phyloP scores from a whole-genome alignment of 106 monocot genomes.

The Dendrobium huoshanense region DNA sequence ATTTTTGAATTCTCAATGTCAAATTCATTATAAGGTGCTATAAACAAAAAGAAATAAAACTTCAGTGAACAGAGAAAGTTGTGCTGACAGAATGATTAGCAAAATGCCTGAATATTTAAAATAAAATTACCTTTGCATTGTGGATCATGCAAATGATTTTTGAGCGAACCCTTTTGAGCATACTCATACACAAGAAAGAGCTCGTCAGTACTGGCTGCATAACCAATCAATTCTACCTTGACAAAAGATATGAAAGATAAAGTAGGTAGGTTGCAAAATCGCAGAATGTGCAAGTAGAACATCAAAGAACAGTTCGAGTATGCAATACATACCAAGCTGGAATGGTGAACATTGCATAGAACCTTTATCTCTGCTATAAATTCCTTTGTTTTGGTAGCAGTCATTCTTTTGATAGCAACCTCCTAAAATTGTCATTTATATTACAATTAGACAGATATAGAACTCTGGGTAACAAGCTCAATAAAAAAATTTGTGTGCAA shows the following conservation, averaged over 20 bases:
- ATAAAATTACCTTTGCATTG: conserved; percentile 54
- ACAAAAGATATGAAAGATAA: conserved; percentile 40
- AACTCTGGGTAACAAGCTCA: not conserved
- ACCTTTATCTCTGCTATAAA: conserved; percentile 92
- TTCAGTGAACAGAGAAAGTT: too few relatives aligned
- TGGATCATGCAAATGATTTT: conserved; percentile 90
- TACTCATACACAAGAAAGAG: conserved; percentile 95
- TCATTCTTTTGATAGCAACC: conserved; percentile 98
- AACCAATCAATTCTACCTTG: conserved; percentile 99
- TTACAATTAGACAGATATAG: not conserved
- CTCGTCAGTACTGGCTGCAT: conserved; percentile 76
- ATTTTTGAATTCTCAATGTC: too few relatives aligned
- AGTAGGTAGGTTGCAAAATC: conserved; percentile 10
- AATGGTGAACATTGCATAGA: conserved; percentile 96
- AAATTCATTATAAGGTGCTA: too few relatives aligned
- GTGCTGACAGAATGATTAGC: too few relatives aligned
- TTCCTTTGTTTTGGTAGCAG: conserved; percentile 91
- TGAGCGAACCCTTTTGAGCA: conserved; percentile 95
- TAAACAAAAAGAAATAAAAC: too few relatives aligned
- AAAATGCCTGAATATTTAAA: too few relatives aligned
- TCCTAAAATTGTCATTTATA: conserved; percentile 37
- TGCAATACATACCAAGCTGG: conserved; percentile 71
- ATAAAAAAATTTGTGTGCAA: not conserved
- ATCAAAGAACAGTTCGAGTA: not conserved
- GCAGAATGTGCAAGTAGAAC: not conserved